Evolutionary conservation across 2,329 filamentous ascomycete genomes (phyloP), one percentile per base, ranked within the genome.

Genomic region (Epichloe sylvatica): DNA sequence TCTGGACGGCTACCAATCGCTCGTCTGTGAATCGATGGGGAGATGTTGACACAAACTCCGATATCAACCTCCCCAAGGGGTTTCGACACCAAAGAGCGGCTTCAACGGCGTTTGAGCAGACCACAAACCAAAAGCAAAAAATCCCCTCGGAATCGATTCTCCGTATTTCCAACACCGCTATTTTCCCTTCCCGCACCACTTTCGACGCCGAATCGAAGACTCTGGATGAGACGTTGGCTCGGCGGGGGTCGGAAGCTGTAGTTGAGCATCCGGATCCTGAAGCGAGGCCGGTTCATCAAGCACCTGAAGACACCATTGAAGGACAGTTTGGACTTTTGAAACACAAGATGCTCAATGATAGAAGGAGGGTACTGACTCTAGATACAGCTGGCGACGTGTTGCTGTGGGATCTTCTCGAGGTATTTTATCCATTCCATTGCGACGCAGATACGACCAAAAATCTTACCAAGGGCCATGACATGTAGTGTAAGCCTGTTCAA

Each of bases 291-390:
- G 75, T 88, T 46, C 77, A 85, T 57, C 72, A 80, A 47, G 64
- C 82, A 49, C 84, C 84, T 1, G 79, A 83, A 55, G 86, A 91
- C 63, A 88, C 85, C 0, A 92, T 98, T 45, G 89, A 96, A 66
- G 92, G 92, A 1, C 90, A 96, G 60, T 91, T 95, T 67, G 92
- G 92, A 9, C 70, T 98, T 48, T 88, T 97, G 53, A 98, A 97
- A 66, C 86, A 96, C 64, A 83, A 84, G 59, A 76, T 97, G 57
- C 73, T 98, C 53, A 97, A 94, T 64, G 91, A 98, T 63, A 78
- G 91, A 56, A 84, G 86, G 61, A 79, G 89, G 52, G 90, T 94
- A 4, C 71, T 98, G 55, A 98, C 92, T 0, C 71, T 95, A 47
- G 92, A 98, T 65, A 96, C 92, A 2, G 90, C 91, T 1, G 92